Percentiles rank a stretch among this genome's conserved stretches.
Conservation (phyloP, 106 monocot species). For the Platanthera guangdongensis region DNA sequence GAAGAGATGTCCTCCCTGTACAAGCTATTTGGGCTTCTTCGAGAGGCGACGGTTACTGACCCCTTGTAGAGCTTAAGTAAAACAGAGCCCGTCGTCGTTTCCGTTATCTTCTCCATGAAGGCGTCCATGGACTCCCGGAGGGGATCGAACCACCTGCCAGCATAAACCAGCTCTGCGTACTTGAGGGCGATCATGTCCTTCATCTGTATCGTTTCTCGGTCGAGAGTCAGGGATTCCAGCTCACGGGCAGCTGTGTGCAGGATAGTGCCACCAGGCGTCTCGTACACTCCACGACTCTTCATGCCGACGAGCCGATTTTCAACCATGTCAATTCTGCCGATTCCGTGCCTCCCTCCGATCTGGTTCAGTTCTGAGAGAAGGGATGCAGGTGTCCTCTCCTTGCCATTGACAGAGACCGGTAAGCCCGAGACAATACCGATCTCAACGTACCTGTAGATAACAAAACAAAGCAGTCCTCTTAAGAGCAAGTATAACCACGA, state of each 20-base stretch:
- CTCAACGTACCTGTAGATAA: constrained; percentile 53
- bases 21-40: constrained; percentile 68
- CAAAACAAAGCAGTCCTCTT: background rate
- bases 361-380: constrained; percentile 63
- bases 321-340: constrained; percentile 92
- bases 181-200: constrained; percentile 75
- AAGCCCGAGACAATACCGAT: constrained; percentile 65
- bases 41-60: constrained; percentile 42
- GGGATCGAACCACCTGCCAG: constrained; percentile 87
- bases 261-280: constrained; percentile 95
- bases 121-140: constrained; percentile 70
- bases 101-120: constrained; percentile 74
- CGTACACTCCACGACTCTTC: constrained; percentile 94
- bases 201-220: constrained; percentile 63
- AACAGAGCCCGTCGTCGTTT: constrained; percentile 67
- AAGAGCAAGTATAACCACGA: background rate
- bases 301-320: constrained; percentile 95
- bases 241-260: constrained; percentile 59
- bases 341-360: constrained; percentile 72
- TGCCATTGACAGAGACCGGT: constrained; percentile 76
- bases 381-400: constrained; percentile 64
- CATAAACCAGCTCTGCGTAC: constrained; percentile 90
- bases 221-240: constrained; percentile 81
- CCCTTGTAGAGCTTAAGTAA: constrained; percentile 89
- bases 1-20: constrained; percentile 92